Base-by-base conservation (phyloP, 495 filamentous ascomycete genomes). In the Lasiosphaeris hirsuta region DNA sequence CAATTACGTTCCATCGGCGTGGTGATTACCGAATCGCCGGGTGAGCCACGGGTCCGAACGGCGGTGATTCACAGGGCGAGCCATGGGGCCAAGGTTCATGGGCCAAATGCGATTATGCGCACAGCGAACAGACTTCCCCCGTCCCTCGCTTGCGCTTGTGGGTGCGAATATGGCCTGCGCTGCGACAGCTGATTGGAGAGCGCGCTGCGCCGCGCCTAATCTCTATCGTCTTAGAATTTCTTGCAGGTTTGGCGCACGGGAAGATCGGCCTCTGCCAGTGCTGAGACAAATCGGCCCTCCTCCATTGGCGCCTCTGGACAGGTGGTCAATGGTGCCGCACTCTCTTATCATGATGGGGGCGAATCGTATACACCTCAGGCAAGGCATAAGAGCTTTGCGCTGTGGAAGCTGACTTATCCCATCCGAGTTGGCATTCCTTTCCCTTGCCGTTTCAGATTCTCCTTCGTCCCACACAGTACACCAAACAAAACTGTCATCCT, bases 121-220 rank as follows among this genome's bases (percentile, higher is more conserved):
- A 38, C 18, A 13, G 56, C 48, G 49, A 58, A 52, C 56, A 58
- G 56, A 58, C 56, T 39, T 38, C 43, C n/a, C n/a, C 42, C 42
- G 42, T 44, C 15, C 42, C 42, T 37, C n/a, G 9, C n/a, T 11
- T 17, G 15, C 8, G 48, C 41, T 44, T 44, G 19, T 14, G 14
- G 13, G n/a, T n/a, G n/a, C n/a, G n/a, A n/a, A n/a, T n/a, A 44
- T 44, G 14, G 14, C 7, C 8, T 13, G 2, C 38, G 38, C 2
- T 41, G 10, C 38, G 14, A 15, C 38, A 2, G 13, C 43, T 46
- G 43, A 46, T 46, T 46, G 43, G 43, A n/a, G 14, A 9, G 7
- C 14, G 17, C 18, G 38, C 38, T 41, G 14, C 38, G 3, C 2
- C 10, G 38, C 43, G 13, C 13, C n/a, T 17, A 4, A 9, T 3